A percentile compares a stretch with the other conserved stretches of the same genome.
These are phyloP conservation scores for Cryphonectria radicalis DNA, from an alignment of 2,329 filamentous ascomycete genomes.

Conservation along the genomic window DNA sequence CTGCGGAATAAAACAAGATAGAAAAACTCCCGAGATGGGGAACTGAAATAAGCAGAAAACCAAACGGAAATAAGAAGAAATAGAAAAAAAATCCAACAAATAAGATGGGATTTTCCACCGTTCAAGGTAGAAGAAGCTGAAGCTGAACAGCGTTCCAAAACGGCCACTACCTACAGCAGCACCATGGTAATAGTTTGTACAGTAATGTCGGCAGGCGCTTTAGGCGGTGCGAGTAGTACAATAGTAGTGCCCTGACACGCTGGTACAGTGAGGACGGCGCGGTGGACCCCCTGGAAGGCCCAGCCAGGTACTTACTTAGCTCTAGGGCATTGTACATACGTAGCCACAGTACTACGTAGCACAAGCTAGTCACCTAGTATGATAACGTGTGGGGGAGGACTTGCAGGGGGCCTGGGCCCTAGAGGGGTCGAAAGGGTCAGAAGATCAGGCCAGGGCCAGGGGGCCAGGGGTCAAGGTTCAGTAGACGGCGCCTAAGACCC, in stretches of 20 bases:
- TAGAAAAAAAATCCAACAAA: background rate
- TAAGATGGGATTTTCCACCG: background rate
- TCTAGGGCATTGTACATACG: background rate
- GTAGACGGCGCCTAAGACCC: background rate
- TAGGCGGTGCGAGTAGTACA: background rate
- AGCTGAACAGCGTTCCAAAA: background rate
- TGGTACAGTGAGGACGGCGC: background rate
- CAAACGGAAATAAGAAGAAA: background rate
- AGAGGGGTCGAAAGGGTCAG: background rate
- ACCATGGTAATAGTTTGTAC: background rate
- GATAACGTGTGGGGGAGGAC: conserved; percentile 1
- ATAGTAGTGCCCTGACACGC: no score
- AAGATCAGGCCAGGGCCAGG: background rate
- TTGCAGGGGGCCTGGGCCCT: background rate
- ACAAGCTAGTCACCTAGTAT: background rate
- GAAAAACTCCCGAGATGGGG: background rate
- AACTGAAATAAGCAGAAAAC: background rate
- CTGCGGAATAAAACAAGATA: background rate
- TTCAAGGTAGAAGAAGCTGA: background rate
- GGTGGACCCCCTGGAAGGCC: no score
- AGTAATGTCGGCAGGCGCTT: no score
- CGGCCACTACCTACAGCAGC: background rate
- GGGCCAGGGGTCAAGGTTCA: background rate
- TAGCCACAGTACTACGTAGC: background rate
- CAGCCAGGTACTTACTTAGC: no score